phyloP scores from a whole-genome alignment of 2,329 filamentous ascomycete genomes.

The Fusarium marasasianum region DNA sequence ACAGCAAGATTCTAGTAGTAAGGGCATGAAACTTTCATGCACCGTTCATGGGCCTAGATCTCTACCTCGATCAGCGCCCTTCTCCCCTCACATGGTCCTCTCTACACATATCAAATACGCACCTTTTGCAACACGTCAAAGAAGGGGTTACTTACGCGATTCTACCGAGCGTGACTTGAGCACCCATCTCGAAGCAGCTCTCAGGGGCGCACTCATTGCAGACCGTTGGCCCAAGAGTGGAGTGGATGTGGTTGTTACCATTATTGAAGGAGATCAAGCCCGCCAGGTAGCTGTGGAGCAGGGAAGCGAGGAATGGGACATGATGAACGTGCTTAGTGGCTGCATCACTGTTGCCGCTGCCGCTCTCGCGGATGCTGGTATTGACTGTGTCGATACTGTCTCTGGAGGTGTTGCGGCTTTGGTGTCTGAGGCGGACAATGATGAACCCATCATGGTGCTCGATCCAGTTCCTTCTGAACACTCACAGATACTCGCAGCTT shows the following conservation, averaged over 20 bases:
- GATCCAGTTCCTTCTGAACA: slow-evolving; percentile 89
- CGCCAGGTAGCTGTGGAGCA: slow-evolving; percentile 58
- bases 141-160: slow-evolving; percentile 88
- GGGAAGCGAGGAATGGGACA: slow-evolving; percentile 77
- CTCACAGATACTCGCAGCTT: slow-evolving; percentile 78
- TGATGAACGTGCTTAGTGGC: slow-evolving; percentile 90
- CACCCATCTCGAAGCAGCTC: slow-evolving; percentile 88
- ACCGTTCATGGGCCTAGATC: slow-evolving; percentile 94
- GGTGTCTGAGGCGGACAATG: slow-evolving; percentile 56
- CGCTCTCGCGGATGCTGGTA: slow-evolving; percentile 91
- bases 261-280: slow-evolving; percentile 93
- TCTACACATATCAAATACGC: slow-evolving; percentile 97
- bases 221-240: slow-evolving; percentile 99
- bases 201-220: slow-evolving; percentile 89
- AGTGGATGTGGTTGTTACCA: slow-evolving; percentile 92
- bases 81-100: slow-evolving; percentile 90
- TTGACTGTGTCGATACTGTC: slow-evolving; percentile 93
- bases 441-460: slow-evolving; percentile 66
- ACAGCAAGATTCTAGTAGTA: slow-evolving; percentile 57
- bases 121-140: slow-evolving; percentile 85
- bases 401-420: slow-evolving; percentile 89
- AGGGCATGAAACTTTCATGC: slow-evolving; percentile 89
- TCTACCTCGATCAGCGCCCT: slow-evolving; percentile 87
- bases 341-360: slow-evolving; percentile 95
- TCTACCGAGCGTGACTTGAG: slow-evolving; percentile 87